Evolutionary conservation across 108 stramenopile species (phyloP).

Genomic region (Cylindrotheca closterium): DNA sequence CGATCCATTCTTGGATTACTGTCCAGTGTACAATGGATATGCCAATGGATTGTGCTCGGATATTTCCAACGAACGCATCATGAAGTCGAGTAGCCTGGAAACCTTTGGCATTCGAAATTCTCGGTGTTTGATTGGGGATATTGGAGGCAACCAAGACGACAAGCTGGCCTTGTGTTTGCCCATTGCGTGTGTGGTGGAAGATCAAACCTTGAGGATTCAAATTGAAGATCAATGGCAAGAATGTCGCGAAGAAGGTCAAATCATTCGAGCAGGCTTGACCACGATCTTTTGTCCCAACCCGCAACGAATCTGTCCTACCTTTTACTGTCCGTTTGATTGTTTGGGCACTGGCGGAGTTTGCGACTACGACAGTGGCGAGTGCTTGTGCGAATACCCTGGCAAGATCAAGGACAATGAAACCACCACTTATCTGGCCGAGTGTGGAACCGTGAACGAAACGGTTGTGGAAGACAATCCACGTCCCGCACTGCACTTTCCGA

Average conservation of each 20-base stretch:
- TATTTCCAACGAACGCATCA: slow-evolving; percentile 25
- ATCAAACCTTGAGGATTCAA: slow-evolving; percentile 60
- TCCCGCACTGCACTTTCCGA: background rate
- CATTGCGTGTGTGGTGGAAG: slow-evolving; percentile 81
- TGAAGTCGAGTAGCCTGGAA: slow-evolving; percentile 54
- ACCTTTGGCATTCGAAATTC: slow-evolving; percentile 71
- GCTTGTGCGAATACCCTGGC: slow-evolving; percentile 54
- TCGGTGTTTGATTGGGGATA: slow-evolving; percentile 61
- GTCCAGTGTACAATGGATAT: slow-evolving; percentile 74
- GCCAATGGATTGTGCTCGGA: slow-evolving; percentile 64
- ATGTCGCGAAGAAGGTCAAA: slow-evolving; percentile 60
- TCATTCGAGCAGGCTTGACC: slow-evolving; percentile 44
- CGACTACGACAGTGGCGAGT: slow-evolving; percentile 64
- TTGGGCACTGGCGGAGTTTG: slow-evolving; percentile 67
- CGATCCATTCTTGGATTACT: slow-evolving; percentile 77
- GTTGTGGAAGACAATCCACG: background rate
- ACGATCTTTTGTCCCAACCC: slow-evolving; percentile 70
- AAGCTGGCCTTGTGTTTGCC: slow-evolving; percentile 69
- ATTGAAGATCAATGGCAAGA: slow-evolving; percentile 67
- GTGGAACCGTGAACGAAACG: background rate
- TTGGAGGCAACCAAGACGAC: slow-evolving; percentile 18
- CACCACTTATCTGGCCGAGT: slow-evolving; percentile 2
- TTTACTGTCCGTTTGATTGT: slow-evolving; percentile 80
- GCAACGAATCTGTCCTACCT: slow-evolving; percentile 71
- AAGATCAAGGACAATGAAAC: background rate